Evolutionary conservation across 495 filamentous ascomycete genomes (phyloP).

Genomic region (Lophium mytilinum): DNA sequence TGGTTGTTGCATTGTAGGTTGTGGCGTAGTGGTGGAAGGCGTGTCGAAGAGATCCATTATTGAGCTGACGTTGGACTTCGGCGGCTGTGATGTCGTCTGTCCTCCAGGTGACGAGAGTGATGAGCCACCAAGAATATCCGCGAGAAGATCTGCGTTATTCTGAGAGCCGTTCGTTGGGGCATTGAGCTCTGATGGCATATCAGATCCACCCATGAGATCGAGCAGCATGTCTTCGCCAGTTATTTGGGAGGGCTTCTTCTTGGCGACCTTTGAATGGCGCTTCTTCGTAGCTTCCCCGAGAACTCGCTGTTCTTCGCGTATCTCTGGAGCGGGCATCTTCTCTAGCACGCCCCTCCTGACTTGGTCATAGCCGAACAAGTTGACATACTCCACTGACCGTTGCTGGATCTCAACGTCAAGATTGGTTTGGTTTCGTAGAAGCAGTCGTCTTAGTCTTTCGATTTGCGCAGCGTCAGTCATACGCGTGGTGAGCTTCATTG

Average conservation of each 20-base stretch:
- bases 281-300: conserved; percentile 82
- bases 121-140: conserved; percentile 69
- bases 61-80: conserved; percentile 55
- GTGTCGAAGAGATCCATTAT: conserved; percentile 83
- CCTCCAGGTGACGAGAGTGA: conserved; percentile 39
- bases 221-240: conserved; percentile 86
- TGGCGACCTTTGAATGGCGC: conserved; percentile 58
- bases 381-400: conserved; percentile 86
- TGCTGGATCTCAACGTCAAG: conserved; percentile 95
- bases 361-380: conserved; percentile 82
- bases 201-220: conserved; percentile 84
- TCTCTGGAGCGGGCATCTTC: conserved; percentile 95
- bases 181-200: conserved; percentile 46
- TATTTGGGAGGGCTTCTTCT: conserved; percentile 64
- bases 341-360: conserved; percentile 86
- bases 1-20: conserved; percentile 28
- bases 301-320: conserved; percentile 85
- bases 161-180: conserved; percentile 52
- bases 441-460: conserved; percentile 70
- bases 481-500: conserved; percentile 91
- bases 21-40: conserved; percentile 23
- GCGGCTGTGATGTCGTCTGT: conserved; percentile 45
- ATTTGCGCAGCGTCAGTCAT: conserved; percentile 74
- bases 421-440: conserved; percentile 67
- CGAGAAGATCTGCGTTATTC: conserved; percentile 75